A percentile compares a stretch with the other conserved stretches of the same genome.
Conservation (phyloP, 345 rosid genomes). For the Hibiscus trionum region DNA sequence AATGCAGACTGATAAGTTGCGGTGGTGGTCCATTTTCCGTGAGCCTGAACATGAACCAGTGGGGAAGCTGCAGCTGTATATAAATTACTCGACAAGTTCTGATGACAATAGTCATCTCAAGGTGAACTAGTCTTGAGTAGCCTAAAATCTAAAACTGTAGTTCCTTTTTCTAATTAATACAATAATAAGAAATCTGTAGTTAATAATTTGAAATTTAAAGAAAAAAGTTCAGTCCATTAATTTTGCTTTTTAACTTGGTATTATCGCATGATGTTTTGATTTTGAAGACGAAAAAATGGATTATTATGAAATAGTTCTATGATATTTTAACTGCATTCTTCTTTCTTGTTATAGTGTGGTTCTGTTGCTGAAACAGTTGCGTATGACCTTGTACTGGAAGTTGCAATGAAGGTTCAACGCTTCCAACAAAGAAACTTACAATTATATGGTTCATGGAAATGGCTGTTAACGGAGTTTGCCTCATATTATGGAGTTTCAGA, state of each 20-base stretch:
- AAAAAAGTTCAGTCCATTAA: not conserved
- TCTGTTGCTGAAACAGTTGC: constrained; percentile 98
- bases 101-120: constrained; percentile 75
- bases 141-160: not conserved
- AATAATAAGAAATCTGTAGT: not conserved
- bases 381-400: constrained; percentile 82
- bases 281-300: not conserved
- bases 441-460: constrained; percentile 88
- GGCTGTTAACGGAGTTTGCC: constrained; percentile 92
- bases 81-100: constrained; percentile 71
- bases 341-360: constrained; percentile 54
- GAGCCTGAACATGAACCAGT: constrained; percentile 93
- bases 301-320: not conserved
- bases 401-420: constrained; percentile 78
- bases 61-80: constrained; percentile 79
- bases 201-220: not conserved
- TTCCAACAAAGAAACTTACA: constrained; percentile 86
- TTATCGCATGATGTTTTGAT: not conserved
- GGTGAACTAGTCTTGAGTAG: constrained; percentile 33
- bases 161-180: too few relatives aligned
- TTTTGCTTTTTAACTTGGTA: not conserved
- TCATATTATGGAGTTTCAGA: constrained; percentile 92
- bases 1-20: constrained; percentile 76
- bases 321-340: constrained; percentile 15
- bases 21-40: constrained; percentile 87